Base-by-base conservation (phyloP, 352 stramenopile species). In the Plasmopara muralis region DNA sequence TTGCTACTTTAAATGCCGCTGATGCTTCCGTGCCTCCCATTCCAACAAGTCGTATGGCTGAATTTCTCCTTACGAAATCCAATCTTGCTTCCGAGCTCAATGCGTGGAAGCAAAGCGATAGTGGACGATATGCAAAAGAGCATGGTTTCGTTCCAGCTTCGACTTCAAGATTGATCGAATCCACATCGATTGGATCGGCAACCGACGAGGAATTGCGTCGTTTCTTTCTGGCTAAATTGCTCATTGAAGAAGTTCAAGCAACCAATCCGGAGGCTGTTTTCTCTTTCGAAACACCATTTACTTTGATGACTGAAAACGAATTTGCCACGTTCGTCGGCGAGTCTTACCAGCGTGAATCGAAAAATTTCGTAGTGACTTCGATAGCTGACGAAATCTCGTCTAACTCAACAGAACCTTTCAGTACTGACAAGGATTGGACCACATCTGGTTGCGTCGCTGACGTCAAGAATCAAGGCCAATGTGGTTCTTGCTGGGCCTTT, bases 401-500 rank as follows among this genome's bases (percentile, higher is more conserved):
- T 6, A 70, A 67, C 45, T 40, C 47, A 2, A 68, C 53, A 2
- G 40, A 35, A 9, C 9, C 38, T 28, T 15, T 16, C 9, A 56
- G 51, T 5, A 51, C 48, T 15, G 60, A 70, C 25, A 73, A 75
- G 44, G 77, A 89, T 50, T 89, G 81, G 78, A 86, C 68, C 8
- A 70, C 59, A 5, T 83, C 72, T 0, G 68, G 66, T 12, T 89
- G 77, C 43, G 68, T 89, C 9, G 66, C 66, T 6, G 14, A 25
- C 5, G 62, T 99, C 15, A 98, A 98, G 63, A 93, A 99, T 68
- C 97, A 99, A 70, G 97, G 92, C 8, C 54, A 86, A 7, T 99
- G 96, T 64, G 96, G 96, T 37, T 97, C 89, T n/a, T 99, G 97
- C 75, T 99, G 96, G 95, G 90, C 92, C 0, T 99, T 99, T 68